A percentile compares a stretch with the other conserved stretches of the same genome.
These are phyloP conservation scores for Yarrowia sp. DNA, from an alignment of 805 yeast species.

Conservation along the genomic window DNA sequence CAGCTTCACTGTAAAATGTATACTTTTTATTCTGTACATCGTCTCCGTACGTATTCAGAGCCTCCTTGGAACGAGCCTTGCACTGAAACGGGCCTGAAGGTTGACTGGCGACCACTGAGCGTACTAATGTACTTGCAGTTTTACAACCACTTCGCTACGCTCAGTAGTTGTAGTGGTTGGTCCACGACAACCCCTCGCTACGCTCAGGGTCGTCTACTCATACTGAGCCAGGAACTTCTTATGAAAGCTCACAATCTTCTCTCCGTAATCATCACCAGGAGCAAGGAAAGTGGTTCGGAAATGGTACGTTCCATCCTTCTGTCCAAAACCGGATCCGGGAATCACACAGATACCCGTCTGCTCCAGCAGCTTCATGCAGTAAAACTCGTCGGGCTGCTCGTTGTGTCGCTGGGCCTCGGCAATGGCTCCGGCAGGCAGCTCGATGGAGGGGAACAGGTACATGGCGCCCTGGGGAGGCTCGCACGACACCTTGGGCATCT, in stretches of 20 bases:
- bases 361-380: slow-evolving; percentile 83
- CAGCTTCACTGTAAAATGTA: not conserved
- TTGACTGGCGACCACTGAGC: too few species aligned
- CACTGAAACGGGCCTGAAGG: too few species aligned
- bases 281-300: slow-evolving; percentile 96
- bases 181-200: too few species aligned
- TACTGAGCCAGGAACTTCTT: slow-evolving; percentile 67
- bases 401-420: slow-evolving; percentile 64
- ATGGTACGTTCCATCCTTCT: slow-evolving; percentile 86
- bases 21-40: slow-evolving; percentile 4
- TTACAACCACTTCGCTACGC: too few species aligned
- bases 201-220: slow-evolving; percentile 40
- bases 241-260: slow-evolving; percentile 81
- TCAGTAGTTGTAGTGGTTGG: too few species aligned
- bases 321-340: slow-evolving; percentile 98
- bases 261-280: slow-evolving; percentile 91
- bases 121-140: too few species aligned
- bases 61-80: too few species aligned
- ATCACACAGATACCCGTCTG: slow-evolving; percentile 95
- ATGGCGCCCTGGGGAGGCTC: slow-evolving; percentile 96
- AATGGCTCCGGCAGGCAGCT: slow-evolving; percentile 68
- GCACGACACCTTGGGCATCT: slow-evolving; percentile 83
- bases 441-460: slow-evolving; percentile 88
- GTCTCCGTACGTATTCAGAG: too few species aligned
- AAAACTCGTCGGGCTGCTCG: slow-evolving; percentile 80